These are phyloP conservation scores for Sarocladium brachiariae DNA, from an alignment of 2,329 filamentous ascomycete species.

Conservation along the genomic window DNA sequence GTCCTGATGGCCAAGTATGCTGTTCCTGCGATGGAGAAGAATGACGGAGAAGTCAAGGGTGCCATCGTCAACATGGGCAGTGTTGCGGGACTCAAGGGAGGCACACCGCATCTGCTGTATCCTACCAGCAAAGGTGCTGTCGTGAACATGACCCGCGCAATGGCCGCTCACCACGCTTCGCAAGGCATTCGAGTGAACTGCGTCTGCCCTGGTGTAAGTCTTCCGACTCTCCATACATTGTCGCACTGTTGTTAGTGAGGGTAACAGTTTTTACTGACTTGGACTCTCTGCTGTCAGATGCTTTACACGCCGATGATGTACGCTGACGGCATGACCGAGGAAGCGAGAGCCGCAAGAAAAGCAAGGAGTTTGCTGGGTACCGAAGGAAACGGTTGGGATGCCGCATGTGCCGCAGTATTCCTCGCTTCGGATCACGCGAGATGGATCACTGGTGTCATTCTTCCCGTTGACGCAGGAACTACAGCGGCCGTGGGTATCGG, in stretches of 20 bases:
- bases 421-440: slow-evolving; percentile 32
- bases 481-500: slow-evolving; percentile 17
- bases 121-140: slow-evolving; percentile 35
- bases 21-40: slow-evolving; percentile 24
- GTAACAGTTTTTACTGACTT: background rate
- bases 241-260: background rate
- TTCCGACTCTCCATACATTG: background rate
- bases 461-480: slow-evolving; percentile 36
- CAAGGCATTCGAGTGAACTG: slow-evolving; percentile 10
- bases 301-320: slow-evolving; percentile 42
- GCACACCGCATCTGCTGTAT: slow-evolving; percentile 31
- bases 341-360: slow-evolving; percentile 29
- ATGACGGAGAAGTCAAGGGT: slow-evolving; percentile 36
- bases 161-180: slow-evolving; percentile 36
- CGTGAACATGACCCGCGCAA: slow-evolving; percentile 38
- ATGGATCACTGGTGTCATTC: slow-evolving; percentile 35
- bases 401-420: slow-evolving; percentile 31
- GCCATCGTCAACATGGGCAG: slow-evolving; percentile 51
- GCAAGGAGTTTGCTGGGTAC: slow-evolving; percentile 31
- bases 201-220: slow-evolving; percentile 12
- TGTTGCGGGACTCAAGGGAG: slow-evolving; percentile 41
- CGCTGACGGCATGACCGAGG: slow-evolving; percentile 30
- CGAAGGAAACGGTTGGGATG: slow-evolving; percentile 38
- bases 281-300: slow-evolving; percentile 21
- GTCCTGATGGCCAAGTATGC: slow-evolving; percentile 14